These are phyloP conservation scores for Arabis alpina DNA, from an alignment of 345 rosid genomes.

Conservation along the genomic window DNA sequence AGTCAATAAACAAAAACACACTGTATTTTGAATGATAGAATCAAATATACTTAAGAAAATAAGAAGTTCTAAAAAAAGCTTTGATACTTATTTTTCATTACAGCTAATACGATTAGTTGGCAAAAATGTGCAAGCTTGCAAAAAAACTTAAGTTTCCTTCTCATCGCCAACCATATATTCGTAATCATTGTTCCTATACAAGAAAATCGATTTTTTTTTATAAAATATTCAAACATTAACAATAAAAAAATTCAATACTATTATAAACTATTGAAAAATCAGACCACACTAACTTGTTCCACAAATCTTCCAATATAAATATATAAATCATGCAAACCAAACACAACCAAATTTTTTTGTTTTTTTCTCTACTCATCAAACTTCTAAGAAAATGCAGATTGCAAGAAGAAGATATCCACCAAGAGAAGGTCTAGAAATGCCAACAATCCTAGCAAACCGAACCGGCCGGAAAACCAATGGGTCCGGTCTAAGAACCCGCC, in stretches of 20 bases:
- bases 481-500: constrained; percentile 8
- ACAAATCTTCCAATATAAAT: constrained; percentile 9
- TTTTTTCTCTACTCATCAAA: not conserved
- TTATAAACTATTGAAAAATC: not conserved
- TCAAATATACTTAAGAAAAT: not conserved
- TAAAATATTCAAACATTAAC: not conserved
- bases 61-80: not conserved
- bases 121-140: constrained; percentile 13
- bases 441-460: constrained; percentile 4
- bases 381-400: constrained; percentile 4
- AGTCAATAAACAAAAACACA: not conserved
- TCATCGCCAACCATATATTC: constrained; percentile 18
- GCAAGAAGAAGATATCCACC: constrained; percentile 19
- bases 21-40: not conserved
- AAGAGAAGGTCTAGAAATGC: constrained; percentile 27
- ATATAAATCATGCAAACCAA: constrained; percentile 14
- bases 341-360: not conserved
- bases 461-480: constrained; percentile 12
- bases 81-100: not conserved
- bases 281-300: not conserved
- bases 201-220: not conserved
- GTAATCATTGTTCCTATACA: not conserved
- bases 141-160: constrained; percentile 14
- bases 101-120: constrained; percentile 30
- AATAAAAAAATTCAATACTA: not conserved